These are phyloP conservation scores for Rhizopogon vesiculosus DNA, from an alignment of 768 basidiomycete species.

Conservation along the genomic window DNA sequence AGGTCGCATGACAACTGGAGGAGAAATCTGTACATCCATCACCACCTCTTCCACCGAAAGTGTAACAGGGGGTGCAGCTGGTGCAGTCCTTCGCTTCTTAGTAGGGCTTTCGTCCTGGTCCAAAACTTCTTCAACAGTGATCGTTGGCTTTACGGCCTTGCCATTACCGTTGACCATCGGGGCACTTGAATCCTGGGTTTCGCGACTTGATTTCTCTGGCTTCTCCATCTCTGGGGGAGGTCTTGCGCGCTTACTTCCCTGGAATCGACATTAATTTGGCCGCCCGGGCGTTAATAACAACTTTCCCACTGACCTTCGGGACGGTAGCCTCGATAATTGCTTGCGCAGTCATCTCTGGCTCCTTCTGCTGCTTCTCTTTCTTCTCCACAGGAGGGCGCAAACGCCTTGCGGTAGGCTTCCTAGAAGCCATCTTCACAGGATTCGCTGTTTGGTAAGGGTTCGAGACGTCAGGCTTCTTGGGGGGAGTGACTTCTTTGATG, in stretches of 20 bases:
- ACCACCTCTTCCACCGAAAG: constrained; percentile 13
- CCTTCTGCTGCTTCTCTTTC: constrained; percentile 24
- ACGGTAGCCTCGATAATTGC: constrained; percentile 75
- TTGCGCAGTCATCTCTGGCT: constrained; percentile 44
- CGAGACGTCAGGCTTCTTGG: constrained; percentile 59
- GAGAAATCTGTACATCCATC: constrained; percentile 30
- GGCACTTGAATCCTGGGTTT: constrained; percentile 1
- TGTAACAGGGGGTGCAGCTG: background rate
- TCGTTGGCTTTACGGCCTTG: constrained; percentile 1
- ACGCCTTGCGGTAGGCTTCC: constrained; percentile 37
- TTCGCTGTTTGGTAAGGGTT: constrained; percentile 78
- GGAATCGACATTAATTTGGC: constrained; percentile 6
- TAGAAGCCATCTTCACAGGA: constrained; percentile 49
- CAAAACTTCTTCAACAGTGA: constrained; percentile 33
- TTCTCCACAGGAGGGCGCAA: constrained; percentile 30
- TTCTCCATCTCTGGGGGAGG: constrained; percentile 58
- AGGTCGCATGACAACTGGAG: constrained; percentile 22
- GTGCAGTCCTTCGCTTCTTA: constrained; percentile 47
- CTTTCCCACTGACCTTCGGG: constrained; percentile 49
- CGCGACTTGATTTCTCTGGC: constrained; percentile 9
- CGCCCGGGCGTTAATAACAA: background rate
- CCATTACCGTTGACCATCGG: constrained; percentile 12
- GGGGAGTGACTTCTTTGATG: constrained; percentile 66
- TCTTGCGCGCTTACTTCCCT: constrained; percentile 78
- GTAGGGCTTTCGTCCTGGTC: constrained; percentile 33